Conservation (phyloP, 2,329 filamentous ascomycete species). For the Sclerotiophoma versabilis region DNA sequence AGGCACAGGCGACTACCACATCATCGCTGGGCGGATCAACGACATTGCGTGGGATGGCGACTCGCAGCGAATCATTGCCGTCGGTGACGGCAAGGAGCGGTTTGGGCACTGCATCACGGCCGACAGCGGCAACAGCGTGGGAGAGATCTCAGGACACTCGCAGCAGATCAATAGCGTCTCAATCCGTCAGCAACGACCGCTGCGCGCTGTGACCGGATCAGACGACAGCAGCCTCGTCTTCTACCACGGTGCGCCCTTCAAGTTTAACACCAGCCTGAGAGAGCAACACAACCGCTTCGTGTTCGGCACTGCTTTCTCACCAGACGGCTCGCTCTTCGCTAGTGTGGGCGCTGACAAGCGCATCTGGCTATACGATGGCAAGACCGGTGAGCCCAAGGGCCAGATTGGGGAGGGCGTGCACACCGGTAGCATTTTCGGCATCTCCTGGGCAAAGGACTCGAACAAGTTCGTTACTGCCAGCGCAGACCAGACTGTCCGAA, state of each 20-base stretch:
- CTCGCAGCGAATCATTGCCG: conserved; percentile 93
- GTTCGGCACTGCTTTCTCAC: conserved; percentile 86
- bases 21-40: conserved; percentile 93
- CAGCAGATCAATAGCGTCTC: conserved; percentile 90
- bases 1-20: conserved; percentile 77
- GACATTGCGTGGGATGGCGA: conserved; percentile 98
- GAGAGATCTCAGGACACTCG: conserved; percentile 91
- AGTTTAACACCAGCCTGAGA: conserved; percentile 84
- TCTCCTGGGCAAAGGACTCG: conserved; percentile 89
- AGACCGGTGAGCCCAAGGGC: conserved; percentile 83
- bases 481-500: conserved; percentile 90
- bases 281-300: conserved; percentile 88
- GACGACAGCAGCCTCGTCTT: conserved; percentile 92
- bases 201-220: conserved; percentile 87
- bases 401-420: conserved; percentile 85
- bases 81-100: conserved; percentile 91
- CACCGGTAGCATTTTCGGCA: conserved; percentile 88
- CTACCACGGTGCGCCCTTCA: conserved; percentile 93
- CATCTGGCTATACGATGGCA: conserved; percentile 96
- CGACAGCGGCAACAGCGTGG: conserved; percentile 94
- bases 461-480: conserved; percentile 88
- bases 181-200: conserved; percentile 86
- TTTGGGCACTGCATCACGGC: conserved; percentile 90
- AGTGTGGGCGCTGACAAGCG: conserved; percentile 91
- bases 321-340: conserved; percentile 80